Base-by-base conservation (phyloP, 805 yeast genomes). In the Ogataea naganishii region DNA sequence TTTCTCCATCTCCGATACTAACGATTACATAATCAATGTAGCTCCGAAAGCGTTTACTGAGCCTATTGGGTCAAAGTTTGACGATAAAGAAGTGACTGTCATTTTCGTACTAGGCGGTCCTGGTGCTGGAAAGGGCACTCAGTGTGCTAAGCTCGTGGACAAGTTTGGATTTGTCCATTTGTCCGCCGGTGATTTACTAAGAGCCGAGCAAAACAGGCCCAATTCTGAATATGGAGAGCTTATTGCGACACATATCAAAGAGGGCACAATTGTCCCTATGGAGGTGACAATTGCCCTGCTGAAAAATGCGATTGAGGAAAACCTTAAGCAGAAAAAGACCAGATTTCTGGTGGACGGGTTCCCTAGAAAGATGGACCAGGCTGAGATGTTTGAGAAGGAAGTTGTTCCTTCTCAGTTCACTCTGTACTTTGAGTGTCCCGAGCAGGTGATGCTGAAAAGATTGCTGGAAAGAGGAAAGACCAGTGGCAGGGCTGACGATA, bases 361-460 rank as follows among this genome's bases (percentile, higher is more conserved):
- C 70, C 98, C 98, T 28, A 73, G 97, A 53, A 85, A 88, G 54
- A 89, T 92, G 96, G 97, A 92, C 58, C 98, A 89, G 63, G 97
- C 97, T 1, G 36, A 80, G 23, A 81, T 89, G n/a, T 89, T 89
- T 53, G 97, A 89, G 60, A 74, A 80, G 23, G 63, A 73, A 49
- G 54, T 76, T 44, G 92, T 75, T 46, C 79, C 67, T 54, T 79
- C 83, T 38, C 64, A 74, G 16, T 72, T 80, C 56, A 75, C 82
- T 2, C 61, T 82, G 24, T 82, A 78, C 57, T 82, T 82, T 47
- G 86, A 81, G 40, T 82, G 94, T 53, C 83, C 89, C 1, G 92
- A 81, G 54, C 49, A 60, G 23, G 81, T 84, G 32, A 88, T 89
- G 96, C 65, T 86, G 41, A 60, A 71, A 40, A 76, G 98, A 53